Base-by-base conservation (phyloP, 2,329 filamentous ascomycete species). In the Didymella glomerata region DNA sequence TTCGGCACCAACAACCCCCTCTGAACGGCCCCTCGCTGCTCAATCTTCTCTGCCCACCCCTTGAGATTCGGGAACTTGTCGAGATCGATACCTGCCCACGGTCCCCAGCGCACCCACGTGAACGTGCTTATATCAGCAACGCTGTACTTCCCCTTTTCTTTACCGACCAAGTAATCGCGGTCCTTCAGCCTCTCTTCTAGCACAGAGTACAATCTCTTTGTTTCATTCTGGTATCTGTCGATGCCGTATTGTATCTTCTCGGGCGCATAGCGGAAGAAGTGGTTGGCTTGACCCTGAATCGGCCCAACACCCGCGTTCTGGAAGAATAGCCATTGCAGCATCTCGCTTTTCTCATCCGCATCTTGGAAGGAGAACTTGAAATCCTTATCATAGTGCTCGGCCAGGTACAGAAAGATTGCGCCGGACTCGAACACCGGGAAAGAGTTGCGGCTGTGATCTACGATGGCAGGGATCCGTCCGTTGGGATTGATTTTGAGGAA, bases 401-500 rank as follows among this genome's bases (percentile, higher is more conserved):
- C 86, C 5, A 96, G 84, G 75, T 96, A 96, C 74, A 92, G 86
- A 76, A 95, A 80, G 70, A 96, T 94, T 60, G 88, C 86, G 56
- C 90, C 92, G 62, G 87, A 90, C 78, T 96, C 92, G 70, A 94
- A 96, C 20, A 96, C 76, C 55, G 84, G 82, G 71, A 95, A 90
- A 32, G 82, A 80, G 74, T 88, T 82, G 66, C 90, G 90, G 2
- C 82, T 90, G 45, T 69, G 65, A 78, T 96, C 92, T 8, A 90
- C 92, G 49, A 96, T 74, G 61, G 92, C 92, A 4, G 92, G 92
- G 67, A 96, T 95, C 68, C 92, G 89, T 64, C 92, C 92, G 75
- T 96, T 96, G 61, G 92, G 92, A 78, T 96, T 96, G 79, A 95
- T 93, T 49, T 87, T 86, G 30, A 95, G 84, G 78, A 93, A 96